Evolutionary conservation across 2,329 filamentous ascomycete genomes (phyloP).

Genomic region (Talaromyces islandicus): DNA sequence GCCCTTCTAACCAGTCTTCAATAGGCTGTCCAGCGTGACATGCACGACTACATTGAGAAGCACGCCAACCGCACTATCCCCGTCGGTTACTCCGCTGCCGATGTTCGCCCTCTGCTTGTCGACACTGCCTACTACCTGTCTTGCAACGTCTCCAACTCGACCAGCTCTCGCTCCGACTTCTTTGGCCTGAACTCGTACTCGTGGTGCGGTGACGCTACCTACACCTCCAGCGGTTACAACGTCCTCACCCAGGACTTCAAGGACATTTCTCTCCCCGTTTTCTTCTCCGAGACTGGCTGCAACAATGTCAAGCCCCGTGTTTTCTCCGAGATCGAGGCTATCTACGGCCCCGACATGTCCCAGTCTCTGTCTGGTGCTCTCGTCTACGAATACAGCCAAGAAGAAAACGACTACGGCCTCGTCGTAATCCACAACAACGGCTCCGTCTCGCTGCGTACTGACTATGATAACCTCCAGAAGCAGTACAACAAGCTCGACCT

Average conservation of each 20-base stretch:
- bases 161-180: constrained; percentile 55
- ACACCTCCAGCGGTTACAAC: constrained; percentile 50
- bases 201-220: constrained; percentile 59
- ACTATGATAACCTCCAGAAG: constrained; percentile 67
- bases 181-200: constrained; percentile 64
- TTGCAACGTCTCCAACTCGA: constrained; percentile 46
- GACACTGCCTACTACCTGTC: constrained; percentile 58
- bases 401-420: constrained; percentile 48
- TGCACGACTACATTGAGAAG: constrained; percentile 62
- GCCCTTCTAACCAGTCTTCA: neutral
- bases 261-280: constrained; percentile 55
- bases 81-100: constrained; percentile 63
- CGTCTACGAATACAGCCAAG: constrained; percentile 47
- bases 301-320: constrained; percentile 52
- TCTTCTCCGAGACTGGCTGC: constrained; percentile 64
- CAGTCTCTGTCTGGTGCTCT: constrained; percentile 53
- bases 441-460: constrained; percentile 53
- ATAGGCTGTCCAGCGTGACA: constrained; percentile 57
- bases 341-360: constrained; percentile 58
- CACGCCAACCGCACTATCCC: constrained; percentile 54
- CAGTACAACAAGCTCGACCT: constrained; percentile 74
- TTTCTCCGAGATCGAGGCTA: constrained; percentile 56
- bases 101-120: constrained; percentile 54
- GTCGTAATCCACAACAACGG: constrained; percentile 56
- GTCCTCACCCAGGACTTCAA: constrained; percentile 54